Evolutionary conservation across 2,329 filamentous ascomycete species (phyloP).

Genomic region (Xylariales sp.): DNA sequence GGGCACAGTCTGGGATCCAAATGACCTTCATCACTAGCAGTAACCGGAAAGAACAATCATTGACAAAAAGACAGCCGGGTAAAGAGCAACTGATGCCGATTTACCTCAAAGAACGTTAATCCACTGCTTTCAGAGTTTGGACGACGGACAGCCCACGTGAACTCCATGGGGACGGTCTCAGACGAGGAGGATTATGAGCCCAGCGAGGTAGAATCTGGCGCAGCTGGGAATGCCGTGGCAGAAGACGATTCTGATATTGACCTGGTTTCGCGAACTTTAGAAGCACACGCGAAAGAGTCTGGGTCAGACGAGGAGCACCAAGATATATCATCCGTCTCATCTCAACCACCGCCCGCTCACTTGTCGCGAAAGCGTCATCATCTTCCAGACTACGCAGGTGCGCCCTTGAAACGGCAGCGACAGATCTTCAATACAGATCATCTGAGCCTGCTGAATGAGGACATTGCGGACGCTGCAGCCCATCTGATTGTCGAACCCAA

Average conservation of each 20-base stretch:
- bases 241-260: neutral
- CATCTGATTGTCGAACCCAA: conserved; percentile 26
- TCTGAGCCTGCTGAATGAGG: conserved; percentile 49
- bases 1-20: too few relatives aligned
- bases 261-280: neutral
- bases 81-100: too few relatives aligned
- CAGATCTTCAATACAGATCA: conserved; percentile 41
- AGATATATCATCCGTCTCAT: neutral
- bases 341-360: conserved; percentile 5
- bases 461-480: conserved; percentile 49
- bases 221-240: neutral
- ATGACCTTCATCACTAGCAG: too few relatives aligned
- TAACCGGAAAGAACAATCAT: too few relatives aligned
- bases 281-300: too few relatives aligned
- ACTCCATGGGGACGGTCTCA: neutral
- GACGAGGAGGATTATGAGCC: conserved; percentile 7
- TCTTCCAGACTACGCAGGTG: conserved; percentile 17
- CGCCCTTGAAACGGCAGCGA: conserved; percentile 41
- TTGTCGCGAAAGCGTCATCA: neutral
- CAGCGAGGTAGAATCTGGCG: conserved; percentile 1
- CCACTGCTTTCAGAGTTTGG: too few relatives aligned
- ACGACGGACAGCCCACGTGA: too few relatives aligned
- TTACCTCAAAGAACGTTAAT: too few relatives aligned
- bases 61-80: too few relatives aligned
- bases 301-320: too few relatives aligned